Evolutionary conservation across 176 grass and related monocot genomes (phyloP), one percentile per base, ranked within the genome.

Genomic region (Paspalum vaginatum): DNA sequence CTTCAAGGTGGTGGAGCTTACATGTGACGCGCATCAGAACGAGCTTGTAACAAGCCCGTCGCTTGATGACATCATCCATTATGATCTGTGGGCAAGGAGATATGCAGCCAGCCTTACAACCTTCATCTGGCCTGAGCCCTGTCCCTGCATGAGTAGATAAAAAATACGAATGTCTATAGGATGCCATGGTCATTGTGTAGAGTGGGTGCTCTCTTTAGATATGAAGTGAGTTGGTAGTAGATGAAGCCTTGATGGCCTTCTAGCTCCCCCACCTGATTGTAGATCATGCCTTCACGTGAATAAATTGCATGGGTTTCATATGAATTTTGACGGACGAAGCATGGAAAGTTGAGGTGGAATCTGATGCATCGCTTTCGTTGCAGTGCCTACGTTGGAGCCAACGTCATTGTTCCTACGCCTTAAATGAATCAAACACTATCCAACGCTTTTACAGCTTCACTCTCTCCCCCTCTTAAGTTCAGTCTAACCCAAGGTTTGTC

Each of bases 1-100:
- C 77, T 99, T 99, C 81, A 95, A 87, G 82, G 82, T 99, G 37
- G 97, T 99, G 3, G 97, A 99, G 80, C 72, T 96, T 40, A 87
- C 93, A 14, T 99, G 97, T 9, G 63, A 93, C 25, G 91, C 88
- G 0, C 96, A 99, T 88, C 80, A 27, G 82, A 99, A 99, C 6
- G 90, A 99, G 26, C 84, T 99, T 40, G 88, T 95, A 9, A 82
- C 50, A 53, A 49, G 75, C 20, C 97, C 97, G 8, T 93, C 97
- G 0, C 85, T 95, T 0, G 97, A 99, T 67, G 93, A 99, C 78
- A 99, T 99, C 53, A 60, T 95, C 85, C 93, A 99, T 70, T 95
- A 93, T 7, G 97, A 99, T 86, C 81, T 88, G 43, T 99, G 97
- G 97, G 97, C 97, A 4, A 85, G 97, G 53, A 77, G 91, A 63